Evolutionary conservation across 2,329 filamentous ascomycete species (phyloP).

Genomic region (Alternaria arbusti): DNA sequence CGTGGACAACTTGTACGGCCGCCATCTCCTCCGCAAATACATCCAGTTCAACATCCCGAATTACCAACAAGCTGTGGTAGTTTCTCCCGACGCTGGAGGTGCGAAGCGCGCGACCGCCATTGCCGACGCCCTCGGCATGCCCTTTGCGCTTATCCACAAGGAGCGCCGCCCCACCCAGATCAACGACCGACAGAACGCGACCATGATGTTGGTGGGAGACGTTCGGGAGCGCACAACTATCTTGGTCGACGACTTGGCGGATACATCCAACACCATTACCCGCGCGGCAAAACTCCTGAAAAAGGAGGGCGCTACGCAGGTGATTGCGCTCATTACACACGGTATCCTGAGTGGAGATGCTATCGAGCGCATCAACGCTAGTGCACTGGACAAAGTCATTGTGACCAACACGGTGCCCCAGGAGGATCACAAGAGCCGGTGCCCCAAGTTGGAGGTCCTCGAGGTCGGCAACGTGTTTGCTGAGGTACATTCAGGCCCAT

Average conservation of each 20-base stretch:
- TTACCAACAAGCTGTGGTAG: slow-evolving; percentile 85
- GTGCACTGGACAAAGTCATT: slow-evolving; percentile 88
- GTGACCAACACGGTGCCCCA: slow-evolving; percentile 97
- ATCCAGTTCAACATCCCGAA: slow-evolving; percentile 83
- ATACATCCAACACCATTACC: slow-evolving; percentile 97
- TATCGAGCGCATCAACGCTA: slow-evolving; percentile 91
- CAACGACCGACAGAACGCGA: slow-evolving; percentile 78
- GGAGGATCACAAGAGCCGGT: slow-evolving; percentile 75
- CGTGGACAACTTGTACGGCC: slow-evolving; percentile 94
- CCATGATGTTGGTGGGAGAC: slow-evolving; percentile 94
- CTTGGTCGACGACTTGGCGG: slow-evolving; percentile 90
- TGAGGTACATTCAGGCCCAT: slow-evolving; percentile 41
- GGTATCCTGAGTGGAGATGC: slow-evolving; percentile 95
- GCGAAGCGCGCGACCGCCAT: slow-evolving; percentile 96
- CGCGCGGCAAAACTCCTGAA: slow-evolving; percentile 96
- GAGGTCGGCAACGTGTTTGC: slow-evolving; percentile 90
- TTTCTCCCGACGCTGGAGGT: slow-evolving; percentile 94
- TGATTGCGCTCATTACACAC: slow-evolving; percentile 92
- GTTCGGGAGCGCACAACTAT: slow-evolving; percentile 83
- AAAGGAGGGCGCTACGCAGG: slow-evolving; percentile 85
- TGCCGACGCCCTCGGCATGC: slow-evolving; percentile 89
- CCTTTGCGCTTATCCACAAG: slow-evolving; percentile 98
- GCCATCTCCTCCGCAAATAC: slow-evolving; percentile 72
- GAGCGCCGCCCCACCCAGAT: slow-evolving; percentile 89
- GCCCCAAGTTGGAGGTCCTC: slow-evolving; percentile 88